Evolutionary conservation across 2,329 filamentous ascomycete species (phyloP).

Genomic region (Penicillium psychrosexuale): DNA sequence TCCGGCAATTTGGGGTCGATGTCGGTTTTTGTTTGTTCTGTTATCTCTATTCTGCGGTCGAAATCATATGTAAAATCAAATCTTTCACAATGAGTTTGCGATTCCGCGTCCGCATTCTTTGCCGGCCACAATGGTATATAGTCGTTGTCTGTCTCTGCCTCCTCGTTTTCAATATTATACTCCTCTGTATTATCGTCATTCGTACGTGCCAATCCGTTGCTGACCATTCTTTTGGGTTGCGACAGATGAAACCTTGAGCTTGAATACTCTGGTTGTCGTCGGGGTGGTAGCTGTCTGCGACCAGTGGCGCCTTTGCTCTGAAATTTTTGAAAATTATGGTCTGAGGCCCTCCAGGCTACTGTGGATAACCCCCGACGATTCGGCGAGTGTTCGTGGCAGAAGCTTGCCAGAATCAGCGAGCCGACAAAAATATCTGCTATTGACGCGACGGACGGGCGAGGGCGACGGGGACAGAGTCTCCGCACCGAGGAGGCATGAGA

Average conservation of each 20-base stretch:
- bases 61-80: constrained; percentile 8
- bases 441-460: constrained; percentile 31
- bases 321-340: constrained; percentile 18
- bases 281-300: constrained; percentile 17
- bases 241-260: constrained; percentile 19
- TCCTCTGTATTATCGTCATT: constrained; percentile 21
- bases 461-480: constrained; percentile 29
- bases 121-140: constrained; percentile 9
- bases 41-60: constrained; percentile 3
- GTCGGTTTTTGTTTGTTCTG: background rate
- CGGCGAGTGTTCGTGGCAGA: constrained; percentile 50
- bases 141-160: constrained; percentile 4
- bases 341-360: constrained; percentile 17
- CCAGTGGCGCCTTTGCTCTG: constrained; percentile 16
- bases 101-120: constrained; percentile 7
- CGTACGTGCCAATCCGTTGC: constrained; percentile 25
- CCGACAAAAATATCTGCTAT: constrained; percentile 54
- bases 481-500: constrained; percentile 26
- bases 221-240: constrained; percentile 29
- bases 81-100: constrained; percentile 4
- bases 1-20: background rate
- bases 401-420: constrained; percentile 52
- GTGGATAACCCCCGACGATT: constrained; percentile 31
- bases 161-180: constrained; percentile 1
- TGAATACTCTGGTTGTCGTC: constrained; percentile 19